Conservation (phyloP, 495 filamentous ascomycete genomes). For the Barbatosphaeria neglecta region DNA sequence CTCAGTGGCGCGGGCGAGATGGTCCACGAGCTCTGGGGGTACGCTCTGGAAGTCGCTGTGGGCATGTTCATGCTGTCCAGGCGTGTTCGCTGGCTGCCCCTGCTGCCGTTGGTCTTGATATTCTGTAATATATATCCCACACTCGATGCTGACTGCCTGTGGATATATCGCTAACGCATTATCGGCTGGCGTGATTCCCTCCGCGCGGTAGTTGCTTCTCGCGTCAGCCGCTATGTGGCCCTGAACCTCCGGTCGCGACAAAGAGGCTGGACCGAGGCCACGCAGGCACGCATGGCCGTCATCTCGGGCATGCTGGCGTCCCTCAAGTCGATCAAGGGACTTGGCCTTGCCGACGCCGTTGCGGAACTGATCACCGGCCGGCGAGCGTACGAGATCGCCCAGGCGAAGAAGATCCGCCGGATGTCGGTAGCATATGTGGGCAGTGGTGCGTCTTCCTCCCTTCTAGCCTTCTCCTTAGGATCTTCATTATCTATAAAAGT, state of each 20-base stretch:
- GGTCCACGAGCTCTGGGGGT: constrained; percentile 37
- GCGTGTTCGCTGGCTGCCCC: constrained; percentile 44
- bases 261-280: constrained; percentile 39
- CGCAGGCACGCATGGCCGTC: constrained; percentile 38
- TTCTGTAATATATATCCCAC: constrained; percentile 24
- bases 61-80: constrained; percentile 46
- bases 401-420: constrained; percentile 42
- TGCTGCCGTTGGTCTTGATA: constrained; percentile 45
- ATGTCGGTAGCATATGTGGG: constrained; percentile 31
- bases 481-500: neutral
- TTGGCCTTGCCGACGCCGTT: constrained; percentile 38
- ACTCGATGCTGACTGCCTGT: too few species aligned
- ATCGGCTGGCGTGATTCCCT: too few species aligned
- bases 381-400: constrained; percentile 43
- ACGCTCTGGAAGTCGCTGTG: constrained; percentile 43
- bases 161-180: too few species aligned
- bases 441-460: constrained; percentile 16
- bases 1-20: constrained; percentile 18
- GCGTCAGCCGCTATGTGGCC: constrained; percentile 32
- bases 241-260: constrained; percentile 34
- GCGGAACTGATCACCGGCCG: constrained; percentile 33
- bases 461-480: neutral
- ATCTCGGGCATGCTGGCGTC: constrained; percentile 41
- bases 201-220: constrained; percentile 30
- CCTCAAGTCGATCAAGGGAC: constrained; percentile 53